These are phyloP conservation scores for Arthrocladium fulminans DNA, from an alignment of 2,329 filamentous ascomycete species.

Conservation along the genomic window DNA sequence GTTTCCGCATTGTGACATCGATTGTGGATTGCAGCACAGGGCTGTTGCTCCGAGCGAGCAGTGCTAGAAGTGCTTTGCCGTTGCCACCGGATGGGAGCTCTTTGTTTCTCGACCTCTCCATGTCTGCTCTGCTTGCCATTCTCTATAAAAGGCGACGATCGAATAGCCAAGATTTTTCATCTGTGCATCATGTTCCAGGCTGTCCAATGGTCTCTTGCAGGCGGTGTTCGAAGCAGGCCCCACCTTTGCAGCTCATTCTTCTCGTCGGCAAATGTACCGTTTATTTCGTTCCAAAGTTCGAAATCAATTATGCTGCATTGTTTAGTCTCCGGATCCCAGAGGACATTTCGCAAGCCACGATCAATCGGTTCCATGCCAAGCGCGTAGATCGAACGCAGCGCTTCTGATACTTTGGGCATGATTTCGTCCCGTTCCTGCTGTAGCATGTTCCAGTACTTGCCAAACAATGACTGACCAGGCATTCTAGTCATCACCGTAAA, in stretches of 20 bases:
- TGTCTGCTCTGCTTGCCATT: no score
- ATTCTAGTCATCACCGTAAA: constrained; percentile 24
- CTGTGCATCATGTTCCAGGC: neutral
- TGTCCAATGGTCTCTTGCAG: constrained; percentile 13
- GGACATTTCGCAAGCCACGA: constrained; percentile 19
- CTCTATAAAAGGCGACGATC: neutral
- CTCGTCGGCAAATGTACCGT: constrained; percentile 11
- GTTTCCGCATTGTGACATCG: no score
- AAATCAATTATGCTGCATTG: constrained; percentile 20
- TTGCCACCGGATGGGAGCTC: no score
- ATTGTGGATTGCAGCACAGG: no score
- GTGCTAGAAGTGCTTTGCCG: no score
- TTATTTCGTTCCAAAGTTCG: constrained; percentile 17
- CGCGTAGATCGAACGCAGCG: constrained; percentile 16
- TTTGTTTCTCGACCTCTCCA: no score
- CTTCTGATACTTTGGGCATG: constrained; percentile 12
- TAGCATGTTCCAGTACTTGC: constrained; percentile 21
- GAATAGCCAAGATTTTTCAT: neutral
- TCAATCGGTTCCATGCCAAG: constrained; percentile 20
- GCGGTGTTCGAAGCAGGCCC: constrained; percentile 16
- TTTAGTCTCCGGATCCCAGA: constrained; percentile 13
- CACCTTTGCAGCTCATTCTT: constrained; percentile 20
- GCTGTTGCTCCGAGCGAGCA: no score
- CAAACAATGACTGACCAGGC: constrained; percentile 20
- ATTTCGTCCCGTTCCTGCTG: constrained; percentile 14